Conservation (phyloP, 176 grass and related monocot genomes). For the Rhynchospora breviuscula region DNA sequence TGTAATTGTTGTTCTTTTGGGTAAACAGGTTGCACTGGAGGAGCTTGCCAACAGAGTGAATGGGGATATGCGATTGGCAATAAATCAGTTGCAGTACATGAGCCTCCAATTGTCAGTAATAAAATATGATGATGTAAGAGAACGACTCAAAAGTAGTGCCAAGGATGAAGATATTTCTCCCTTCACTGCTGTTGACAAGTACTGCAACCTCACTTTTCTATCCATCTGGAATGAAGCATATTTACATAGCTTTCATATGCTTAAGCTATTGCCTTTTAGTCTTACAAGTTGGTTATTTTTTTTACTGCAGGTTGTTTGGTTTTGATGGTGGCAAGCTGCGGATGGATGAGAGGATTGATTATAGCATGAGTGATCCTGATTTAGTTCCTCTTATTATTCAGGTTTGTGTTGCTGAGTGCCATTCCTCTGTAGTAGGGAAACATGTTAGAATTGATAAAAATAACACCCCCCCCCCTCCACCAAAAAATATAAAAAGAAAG, state of each 20-base stretch:
- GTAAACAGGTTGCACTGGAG: slow-evolving; percentile 80
- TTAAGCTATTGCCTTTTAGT: slow-evolving; percentile 2
- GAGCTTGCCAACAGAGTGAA: slow-evolving; percentile 99
- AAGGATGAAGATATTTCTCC: slow-evolving; percentile 99
- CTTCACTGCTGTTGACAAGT: slow-evolving; percentile 97
- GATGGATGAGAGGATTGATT: slow-evolving; percentile 98
- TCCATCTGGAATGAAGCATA: not conserved
- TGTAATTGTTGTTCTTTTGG: not conserved
- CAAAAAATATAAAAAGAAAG: too few species aligned
- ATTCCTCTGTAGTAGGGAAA: slow-evolving; percentile 3
- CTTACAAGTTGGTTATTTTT: slow-evolving; percentile 13
- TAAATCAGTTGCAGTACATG: slow-evolving; percentile 99
- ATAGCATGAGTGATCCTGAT: slow-evolving; percentile 98
- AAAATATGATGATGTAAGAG: slow-evolving; percentile 96
- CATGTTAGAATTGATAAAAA: not conserved
- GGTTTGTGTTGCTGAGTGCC: slow-evolving; percentile 30
- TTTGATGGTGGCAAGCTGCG: slow-evolving; percentile 81
- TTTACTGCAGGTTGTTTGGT: slow-evolving; percentile 71
- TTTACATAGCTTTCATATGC: slow-evolving; percentile 7
- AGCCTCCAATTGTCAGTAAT: slow-evolving; percentile 82
- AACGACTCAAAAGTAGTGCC: slow-evolving; percentile 73
- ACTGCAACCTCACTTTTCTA: slow-evolving; percentile 30
- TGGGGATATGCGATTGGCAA: slow-evolving; percentile 95
- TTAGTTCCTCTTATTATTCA: slow-evolving; percentile 97
- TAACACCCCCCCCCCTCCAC: not conserved